Conservation (phyloP, 371 early-diverging fungal genomes). For the Batrachochytrium dendrobatidis region DNA sequence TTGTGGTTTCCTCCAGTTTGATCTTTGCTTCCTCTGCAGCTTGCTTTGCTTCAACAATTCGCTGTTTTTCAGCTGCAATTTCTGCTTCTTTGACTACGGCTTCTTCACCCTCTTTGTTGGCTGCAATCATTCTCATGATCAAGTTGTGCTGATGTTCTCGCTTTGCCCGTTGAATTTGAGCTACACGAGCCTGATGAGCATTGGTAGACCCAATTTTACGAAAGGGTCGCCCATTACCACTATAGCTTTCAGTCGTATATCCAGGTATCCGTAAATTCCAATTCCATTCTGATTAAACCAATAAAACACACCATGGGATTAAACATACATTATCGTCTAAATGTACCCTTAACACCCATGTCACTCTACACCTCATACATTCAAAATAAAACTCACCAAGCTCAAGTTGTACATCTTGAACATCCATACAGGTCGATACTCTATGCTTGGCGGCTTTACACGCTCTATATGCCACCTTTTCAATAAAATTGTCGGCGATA, state of each 20-base stretch:
- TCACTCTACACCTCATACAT: not conserved
- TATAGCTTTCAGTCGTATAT: slow-evolving; percentile 58
- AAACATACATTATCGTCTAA: slow-evolving; percentile 3
- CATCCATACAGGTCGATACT: slow-evolving; percentile 71
- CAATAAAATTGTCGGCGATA: slow-evolving; percentile 89
- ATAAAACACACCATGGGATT: not conserved
- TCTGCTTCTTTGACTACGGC: too few relatives aligned
- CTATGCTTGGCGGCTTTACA: slow-evolving; percentile 88
- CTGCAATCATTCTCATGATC: not conserved
- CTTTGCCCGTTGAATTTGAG: not conserved
- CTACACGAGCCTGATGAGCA: slow-evolving; percentile 7
- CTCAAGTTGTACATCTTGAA: slow-evolving; percentile 86
- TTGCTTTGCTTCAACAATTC: too few relatives aligned
- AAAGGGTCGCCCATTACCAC: not conserved
- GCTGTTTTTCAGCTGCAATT: too few relatives aligned
- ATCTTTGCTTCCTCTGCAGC: too few relatives aligned
- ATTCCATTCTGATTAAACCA: slow-evolving; percentile 60
- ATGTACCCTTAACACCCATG: too few relatives aligned
- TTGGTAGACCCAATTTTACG: not conserved
- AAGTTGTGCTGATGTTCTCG: not conserved
- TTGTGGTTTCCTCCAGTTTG: too few relatives aligned
- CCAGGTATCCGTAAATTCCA: slow-evolving; percentile 93
- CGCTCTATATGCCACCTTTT: slow-evolving; percentile 75
- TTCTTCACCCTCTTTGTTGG: not conserved
- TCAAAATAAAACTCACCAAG: slow-evolving; percentile 50